Evolutionary conservation across 257 asterid genomes (phyloP), one percentile per base, ranked within the genome.

Genomic region (Striga asiatica): DNA sequence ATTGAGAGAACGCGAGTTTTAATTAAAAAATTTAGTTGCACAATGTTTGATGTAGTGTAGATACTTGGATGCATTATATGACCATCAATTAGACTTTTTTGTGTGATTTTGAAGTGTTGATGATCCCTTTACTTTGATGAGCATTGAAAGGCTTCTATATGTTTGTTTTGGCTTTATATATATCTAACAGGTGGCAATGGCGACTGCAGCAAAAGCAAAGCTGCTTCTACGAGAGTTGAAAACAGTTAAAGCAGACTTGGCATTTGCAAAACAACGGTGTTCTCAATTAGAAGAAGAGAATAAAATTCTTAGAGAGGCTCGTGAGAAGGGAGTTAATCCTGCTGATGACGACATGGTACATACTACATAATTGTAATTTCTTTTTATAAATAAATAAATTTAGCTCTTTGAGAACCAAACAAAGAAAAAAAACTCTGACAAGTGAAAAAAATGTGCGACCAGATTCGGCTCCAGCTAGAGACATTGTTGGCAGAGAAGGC

Each of bases 261-360:
- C 94, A 5, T 91, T 87, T 62, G 77, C 93, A 50, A 87, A 84
- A 42, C 80, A 75, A 48, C 72, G 96, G 4, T 80, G 95, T 65
- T 81, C 93, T 50, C 93, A 87, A 75, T 71, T 91, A 19, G 98
- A 87, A 80, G 94, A 91, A 60, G 96, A 91, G 76, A 87, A 91
- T 34, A 87, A 56, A 66, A 60, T 73, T 59, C 95, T 91, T 5
- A 69, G 98, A 61, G 95, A 91, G 51, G 74, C 77, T 64, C 85
- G 94, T 21, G 92, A 78, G 5, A 83, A 83, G 77, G 86, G 95
- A 35, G 77, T 63, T 38, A 71, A 75, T 56, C 94, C 84, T 52
- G 93, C 79, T 8, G 96, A 84, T 56, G 98, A 91, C 67, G 98
- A 84, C 78, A 75, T 91, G 94, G 98, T 83, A 77, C 10, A 4